phyloP scores from a whole-genome alignment of 169 alveolate species.

The Ichthyophthirius multifiliis region DNA sequence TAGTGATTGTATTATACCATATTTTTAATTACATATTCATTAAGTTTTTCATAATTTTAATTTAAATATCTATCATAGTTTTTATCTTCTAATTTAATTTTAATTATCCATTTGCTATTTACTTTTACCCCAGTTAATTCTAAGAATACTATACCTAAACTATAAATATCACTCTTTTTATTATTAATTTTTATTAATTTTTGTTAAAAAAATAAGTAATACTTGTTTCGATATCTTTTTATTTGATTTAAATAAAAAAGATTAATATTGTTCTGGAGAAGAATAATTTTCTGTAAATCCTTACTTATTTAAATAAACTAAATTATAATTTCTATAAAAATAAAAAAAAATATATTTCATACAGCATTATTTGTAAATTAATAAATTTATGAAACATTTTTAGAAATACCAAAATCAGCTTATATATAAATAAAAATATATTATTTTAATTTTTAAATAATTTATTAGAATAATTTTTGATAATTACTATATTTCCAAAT shows the following conservation, averaged over 20 bases:
- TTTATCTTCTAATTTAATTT: background rate
- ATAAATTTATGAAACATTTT: background rate
- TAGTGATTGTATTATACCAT: background rate
- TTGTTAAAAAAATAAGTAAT: no score
- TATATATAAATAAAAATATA: no score
- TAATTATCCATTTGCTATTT: background rate
- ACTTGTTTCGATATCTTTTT: background rate
- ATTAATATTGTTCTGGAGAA: background rate
- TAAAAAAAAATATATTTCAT: no score
- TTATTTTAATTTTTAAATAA: no score
- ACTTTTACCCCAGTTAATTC: background rate
- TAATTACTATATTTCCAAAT: conserved; percentile 9
- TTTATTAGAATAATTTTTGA: background rate
- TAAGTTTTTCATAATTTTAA: background rate
- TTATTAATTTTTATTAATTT: background rate
- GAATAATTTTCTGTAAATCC: background rate
- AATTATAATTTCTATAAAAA: no score
- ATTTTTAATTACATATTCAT: background rate
- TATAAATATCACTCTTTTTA: background rate
- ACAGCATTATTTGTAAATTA: background rate
- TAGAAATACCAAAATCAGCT: background rate
- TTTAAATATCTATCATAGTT: background rate
- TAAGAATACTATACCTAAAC: background rate
- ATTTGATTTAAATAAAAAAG: background rate
- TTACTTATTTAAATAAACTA: no score